Conservation (phyloP, 371 early-diverging fungal species). For the Haplosporangium sp. region DNA sequence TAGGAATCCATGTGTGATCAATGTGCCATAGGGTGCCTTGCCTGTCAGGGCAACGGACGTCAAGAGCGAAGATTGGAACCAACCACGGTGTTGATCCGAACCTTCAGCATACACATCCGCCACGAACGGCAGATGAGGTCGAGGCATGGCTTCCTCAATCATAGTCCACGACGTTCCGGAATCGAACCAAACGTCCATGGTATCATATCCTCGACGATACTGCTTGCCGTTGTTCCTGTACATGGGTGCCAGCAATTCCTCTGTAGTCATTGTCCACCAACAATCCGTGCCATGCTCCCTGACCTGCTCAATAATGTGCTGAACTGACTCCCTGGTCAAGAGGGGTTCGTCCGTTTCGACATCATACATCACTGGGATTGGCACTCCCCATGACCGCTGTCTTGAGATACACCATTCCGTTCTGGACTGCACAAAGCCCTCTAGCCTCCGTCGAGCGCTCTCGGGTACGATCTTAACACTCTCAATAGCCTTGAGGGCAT, state of each 20-base stretch:
- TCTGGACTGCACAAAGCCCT: conserved; percentile 73
- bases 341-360: conserved; percentile 70
- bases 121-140: conserved; percentile 55
- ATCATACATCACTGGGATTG: conserved; percentile 74
- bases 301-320: conserved; percentile 75
- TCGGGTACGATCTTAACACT: conserved; percentile 72
- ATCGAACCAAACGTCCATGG: conserved; percentile 97
- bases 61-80: conserved; percentile 96
- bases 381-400: conserved; percentile 66
- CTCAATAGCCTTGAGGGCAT: conserved; percentile 69
- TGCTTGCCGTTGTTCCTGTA: conserved; percentile 63
- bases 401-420: conserved; percentile 95
- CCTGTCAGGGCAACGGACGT: conserved; percentile 86
- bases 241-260: conserved; percentile 78
- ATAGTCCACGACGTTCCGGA: conserved; percentile 90
- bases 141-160: conserved; percentile 61
- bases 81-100: conserved; percentile 96
- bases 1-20: conserved; percentile 94
- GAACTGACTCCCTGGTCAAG: conserved; percentile 71
- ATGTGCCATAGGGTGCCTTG: conserved; percentile 83
- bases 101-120: conserved; percentile 96
- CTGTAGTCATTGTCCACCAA: conserved; percentile 84
- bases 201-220: conserved; percentile 78
- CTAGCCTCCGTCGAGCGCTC: conserved; percentile 68
- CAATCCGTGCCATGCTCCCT: conserved; percentile 74